These are phyloP conservation scores for Chaetomium fimeti DNA, from an alignment of 495 filamentous ascomycete genomes.

Conservation along the genomic window DNA sequence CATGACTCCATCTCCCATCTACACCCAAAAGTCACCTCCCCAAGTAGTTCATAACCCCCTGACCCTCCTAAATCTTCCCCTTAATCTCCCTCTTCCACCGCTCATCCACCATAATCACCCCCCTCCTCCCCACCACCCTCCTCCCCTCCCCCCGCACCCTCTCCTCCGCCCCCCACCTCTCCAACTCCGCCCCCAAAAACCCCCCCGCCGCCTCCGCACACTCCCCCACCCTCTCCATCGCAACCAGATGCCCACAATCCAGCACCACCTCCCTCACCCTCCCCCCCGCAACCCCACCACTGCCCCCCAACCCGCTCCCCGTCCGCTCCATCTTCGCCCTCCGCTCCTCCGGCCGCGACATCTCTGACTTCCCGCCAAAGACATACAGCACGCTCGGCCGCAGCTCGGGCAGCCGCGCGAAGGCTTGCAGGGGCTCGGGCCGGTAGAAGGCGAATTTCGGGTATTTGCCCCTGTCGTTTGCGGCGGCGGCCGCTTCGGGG, in stretches of 20 bases:
- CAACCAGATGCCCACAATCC: constrained; percentile 75
- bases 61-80: constrained; percentile 9
- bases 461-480: not conserved
- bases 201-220: constrained; percentile 60
- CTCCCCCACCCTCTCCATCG: constrained; percentile 71
- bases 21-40: not conserved
- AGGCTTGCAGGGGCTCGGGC: constrained; percentile 64
- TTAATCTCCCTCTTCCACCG: constrained; percentile 25
- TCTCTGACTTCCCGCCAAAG: constrained; percentile 64
- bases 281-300: constrained; percentile 62
- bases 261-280: constrained; percentile 68
- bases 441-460: constrained; percentile 65
- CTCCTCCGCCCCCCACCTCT: constrained; percentile 63
- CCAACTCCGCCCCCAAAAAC: constrained; percentile 64
- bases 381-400: constrained; percentile 81
- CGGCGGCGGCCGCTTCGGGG: no score
- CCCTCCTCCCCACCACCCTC: constrained; percentile 55
- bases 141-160: constrained; percentile 50
- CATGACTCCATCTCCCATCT: no score
- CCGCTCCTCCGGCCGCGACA: constrained; percentile 55
- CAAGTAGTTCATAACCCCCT: no score
- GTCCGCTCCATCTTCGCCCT: constrained; percentile 61
- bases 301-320: constrained; percentile 64
- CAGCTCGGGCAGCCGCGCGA: constrained; percentile 63
- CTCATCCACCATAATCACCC: constrained; percentile 42